Base-by-base conservation (phyloP, 345 rosid species). In the Aegle marmelos region DNA sequence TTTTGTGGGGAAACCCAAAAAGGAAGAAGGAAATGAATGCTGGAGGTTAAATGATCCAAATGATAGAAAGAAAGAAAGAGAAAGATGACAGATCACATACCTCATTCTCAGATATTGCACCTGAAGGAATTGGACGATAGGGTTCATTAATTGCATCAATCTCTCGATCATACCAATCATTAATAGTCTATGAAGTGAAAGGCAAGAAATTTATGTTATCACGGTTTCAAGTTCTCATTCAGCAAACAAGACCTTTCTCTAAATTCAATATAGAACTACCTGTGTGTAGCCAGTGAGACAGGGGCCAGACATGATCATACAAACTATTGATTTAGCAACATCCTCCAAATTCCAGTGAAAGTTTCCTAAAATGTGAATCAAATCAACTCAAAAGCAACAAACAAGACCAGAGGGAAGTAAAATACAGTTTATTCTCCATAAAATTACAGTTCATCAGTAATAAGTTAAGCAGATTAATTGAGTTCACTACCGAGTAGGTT, bases 251-350 rank as follows among this genome's bases (percentile, higher is more conserved):
- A 54, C 54, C 58, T 66, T 37, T 37, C 36, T 75, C 22, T 65
- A 68, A 25, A 64, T 64, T 45, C 61, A 34, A 48, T 7, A 74
- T 75, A 71, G 73, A 68, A 58, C 66, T 78, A 94, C 99, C 94
- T 96, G 97, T 24, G 99, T 96, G 81, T 96, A 96, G 82, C 98
- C 98, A 25, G 99, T 92, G 72, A 96, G 97, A 85, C 89, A 90
- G 8, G 99, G 99, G 50, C 99, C 99, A 68, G 98, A 91, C 99
- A 96, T 94, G 2, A 91, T 69, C 97, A 96, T 96, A 89, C 99
- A 96, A 72, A 88, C 86, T 87, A 92, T 75, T 73, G 99, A 90
- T 87, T 94, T 94, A 54, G 97, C 92, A 81, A 96, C 95, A 68
- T 94, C 97, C 83, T 96, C 98, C 71, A 90, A 78, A 65, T 85